Evolutionary conservation across 371 early-diverging fungal species (phyloP).

Genomic region (Funneliformis caledonium): DNA sequence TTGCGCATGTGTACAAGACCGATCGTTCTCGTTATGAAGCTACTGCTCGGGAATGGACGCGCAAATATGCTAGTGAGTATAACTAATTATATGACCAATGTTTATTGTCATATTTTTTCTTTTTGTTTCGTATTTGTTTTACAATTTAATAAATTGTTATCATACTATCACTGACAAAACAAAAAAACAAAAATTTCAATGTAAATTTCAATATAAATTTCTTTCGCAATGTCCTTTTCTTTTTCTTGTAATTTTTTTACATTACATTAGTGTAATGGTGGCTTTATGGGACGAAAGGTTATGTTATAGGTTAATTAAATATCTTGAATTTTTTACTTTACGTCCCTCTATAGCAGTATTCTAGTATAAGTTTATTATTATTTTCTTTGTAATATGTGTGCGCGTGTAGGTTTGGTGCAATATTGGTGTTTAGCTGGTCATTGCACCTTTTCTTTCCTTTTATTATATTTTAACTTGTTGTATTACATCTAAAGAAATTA

Average conservation of each 20-base stretch:
- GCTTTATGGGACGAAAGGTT: background rate
- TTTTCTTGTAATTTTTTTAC: background rate
- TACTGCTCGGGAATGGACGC: conserved; percentile 91
- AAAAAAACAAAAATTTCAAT: background rate
- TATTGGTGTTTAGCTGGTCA: background rate
- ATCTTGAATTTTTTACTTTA: background rate
- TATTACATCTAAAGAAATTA: background rate
- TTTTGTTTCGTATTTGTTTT: background rate
- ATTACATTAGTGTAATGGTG: background rate
- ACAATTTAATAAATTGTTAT: conserved; percentile 1
- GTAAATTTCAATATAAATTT: background rate
- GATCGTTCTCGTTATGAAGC: conserved; percentile 89
- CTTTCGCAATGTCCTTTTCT: background rate
- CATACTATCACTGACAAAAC: background rate
- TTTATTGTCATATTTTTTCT: background rate
- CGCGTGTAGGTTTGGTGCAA: background rate
- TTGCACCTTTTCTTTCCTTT: background rate
- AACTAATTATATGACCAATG: background rate
- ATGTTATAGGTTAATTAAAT: background rate
- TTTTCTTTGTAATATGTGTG: background rate
- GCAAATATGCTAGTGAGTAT: conserved; percentile 46
- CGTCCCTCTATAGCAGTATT: background rate
- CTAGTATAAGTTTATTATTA: background rate
- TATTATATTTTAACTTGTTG: background rate
- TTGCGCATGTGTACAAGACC: conserved; percentile 88